Evolutionary conservation across 805 yeast species (phyloP).

Genomic region (Candida sakaeoensis): DNA sequence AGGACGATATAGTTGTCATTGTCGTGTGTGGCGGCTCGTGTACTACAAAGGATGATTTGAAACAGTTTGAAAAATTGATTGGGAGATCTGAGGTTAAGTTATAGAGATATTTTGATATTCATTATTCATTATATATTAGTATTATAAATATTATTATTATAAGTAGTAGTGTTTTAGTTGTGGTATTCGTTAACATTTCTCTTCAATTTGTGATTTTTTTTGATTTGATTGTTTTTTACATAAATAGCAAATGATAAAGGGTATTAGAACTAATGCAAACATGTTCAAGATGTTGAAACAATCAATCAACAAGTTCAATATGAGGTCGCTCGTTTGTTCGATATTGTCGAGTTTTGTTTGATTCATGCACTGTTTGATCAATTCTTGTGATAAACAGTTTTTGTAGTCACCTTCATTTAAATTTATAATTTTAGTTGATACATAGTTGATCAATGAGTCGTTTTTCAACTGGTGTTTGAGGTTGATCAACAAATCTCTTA

Average conservation of each 20-base stretch:
- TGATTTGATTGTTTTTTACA: background rate
- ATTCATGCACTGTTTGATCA: background rate
- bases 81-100: constrained; percentile 12
- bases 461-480: background rate
- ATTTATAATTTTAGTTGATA: constrained; percentile 2
- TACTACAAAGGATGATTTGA: constrained; percentile 10
- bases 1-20: constrained; percentile 46
- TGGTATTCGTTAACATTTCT: constrained; percentile 2
- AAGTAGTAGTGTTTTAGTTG: too few relatives aligned
- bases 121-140: background rate
- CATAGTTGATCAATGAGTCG: background rate
- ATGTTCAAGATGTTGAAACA: constrained; percentile 1
- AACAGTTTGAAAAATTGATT: constrained; percentile 8
- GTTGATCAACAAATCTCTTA: constrained; percentile 1
- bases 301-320: constrained; percentile 1
- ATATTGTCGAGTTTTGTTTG: background rate
- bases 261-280: background rate
- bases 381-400: background rate
- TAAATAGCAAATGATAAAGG: background rate
- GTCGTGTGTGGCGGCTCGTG: constrained; percentile 52
- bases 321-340: background rate
- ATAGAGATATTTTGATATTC: background rate
- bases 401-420: constrained; percentile 2
- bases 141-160: background rate
- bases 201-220: background rate